Evolutionary conservation across 2,329 filamentous ascomycete species (phyloP), one percentile per base, ranked within the genome.

Genomic region (Fusarium piperis): DNA sequence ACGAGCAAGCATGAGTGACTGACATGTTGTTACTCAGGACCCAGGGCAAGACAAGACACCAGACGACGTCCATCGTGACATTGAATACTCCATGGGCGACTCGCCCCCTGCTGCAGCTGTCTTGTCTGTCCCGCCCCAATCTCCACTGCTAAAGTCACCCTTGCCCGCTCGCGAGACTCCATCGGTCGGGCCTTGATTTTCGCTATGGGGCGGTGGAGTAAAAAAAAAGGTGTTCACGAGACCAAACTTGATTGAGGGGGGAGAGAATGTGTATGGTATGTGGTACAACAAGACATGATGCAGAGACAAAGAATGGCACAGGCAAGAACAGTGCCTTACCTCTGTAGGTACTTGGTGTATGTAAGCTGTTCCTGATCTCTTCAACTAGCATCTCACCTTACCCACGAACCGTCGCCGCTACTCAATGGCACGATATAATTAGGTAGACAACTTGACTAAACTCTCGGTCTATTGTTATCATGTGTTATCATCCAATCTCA

Each of bases 61-160:
- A 65, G 48, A 13, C 56, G 57, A 58, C 35, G 20, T 59, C 56
- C 12, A 51, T 30, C 55, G 48, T 51, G 55, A 57, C 52, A 65
- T 68, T 20, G 15, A 23, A 57, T 13, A n/a, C 30, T 33, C 32
- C 32, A 4, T 7, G 18, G 38, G 53, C 36, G 18, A 58, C 26
- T 33, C 51, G 51, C 30, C 20, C 46, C 56, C 59, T 52, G 69
- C 61, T 46, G 69, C 65, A 72, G 58, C 44, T 30, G 44, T 30
- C 44, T 51, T 23, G 12, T 23, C 61, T 52, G 61, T 64, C 55
- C 55, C 41, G 35, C 55, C 32, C 44, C 28, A 56, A 64, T 59
- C 70, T 59, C 70, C 70, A 73, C 70, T 61, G 46, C 38, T 33
- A 35, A 71, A 64, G 56, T 72, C 65, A 59, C 64, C 32, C 32